Evolutionary conservation across 2,329 filamentous ascomycete species (phyloP), one percentile per base, ranked within the genome.

Genomic region (Blastomyces emzantsi): DNA sequence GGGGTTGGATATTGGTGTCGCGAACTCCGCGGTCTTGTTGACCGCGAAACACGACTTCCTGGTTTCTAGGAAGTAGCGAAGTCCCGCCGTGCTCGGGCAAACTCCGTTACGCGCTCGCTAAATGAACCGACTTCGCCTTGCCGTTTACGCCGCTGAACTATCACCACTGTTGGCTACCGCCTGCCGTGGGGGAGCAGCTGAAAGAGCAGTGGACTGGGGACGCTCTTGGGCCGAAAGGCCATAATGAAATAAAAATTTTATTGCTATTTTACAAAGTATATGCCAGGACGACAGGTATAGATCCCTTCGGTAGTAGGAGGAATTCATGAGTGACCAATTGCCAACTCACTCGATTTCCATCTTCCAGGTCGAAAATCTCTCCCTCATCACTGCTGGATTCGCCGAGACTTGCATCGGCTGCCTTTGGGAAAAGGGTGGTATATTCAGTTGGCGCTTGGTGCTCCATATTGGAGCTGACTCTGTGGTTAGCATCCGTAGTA

Each of bases 401-500:
- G 22, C 22, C 4, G 11, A 22, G 19, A 28, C 19, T 25, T 15
- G 39, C 36, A 30, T 45, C n/a, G n/a, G 13, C 39, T 47, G 41
- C 43, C 39, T 36, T 33, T 28, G 33, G 61, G 28, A 56, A 28
- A 30, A 51, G 51, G 43, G 36, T 45, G 19, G 25, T 33, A 30
- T 25, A 64, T 68, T 15, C 65, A 68, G 15, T 70, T 74, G 55
- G 25, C n/a, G 5, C 3, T 19, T 45, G 43, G 43, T 45, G 15
- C 43, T 45, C 43, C 15, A 45, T 45, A 45, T 45, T 45, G 43
- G 43, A 45, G 43, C 43, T 45, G 17, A 45, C 17, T 45, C 43
- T 45, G 15, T n/a, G 3, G 43, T 47, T 4, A 22, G 43, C 43
- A 47, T 47, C 19, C 17, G 43, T 47, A 47, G 3, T 47, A 19